Percentiles rank a stretch among this genome's conserved stretches.
Conservation (phyloP, 2,329 filamentous ascomycete genomes). For the Remersonia thermophila region DNA sequence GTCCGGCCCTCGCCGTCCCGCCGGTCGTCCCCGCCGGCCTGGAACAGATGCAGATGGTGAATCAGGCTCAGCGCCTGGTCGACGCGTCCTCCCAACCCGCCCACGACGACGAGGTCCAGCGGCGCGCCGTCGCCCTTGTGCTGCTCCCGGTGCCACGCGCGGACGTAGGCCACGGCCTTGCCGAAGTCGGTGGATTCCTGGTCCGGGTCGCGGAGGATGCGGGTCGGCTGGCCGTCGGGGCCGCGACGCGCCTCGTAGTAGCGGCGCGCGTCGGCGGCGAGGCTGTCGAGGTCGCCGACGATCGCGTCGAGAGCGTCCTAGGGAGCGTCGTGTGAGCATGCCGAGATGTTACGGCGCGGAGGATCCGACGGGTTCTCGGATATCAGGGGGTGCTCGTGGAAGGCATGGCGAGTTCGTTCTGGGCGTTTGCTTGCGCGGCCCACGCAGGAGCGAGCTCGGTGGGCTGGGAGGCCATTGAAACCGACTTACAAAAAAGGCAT, state of each 20-base stretch:
- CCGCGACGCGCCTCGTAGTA: constrained; percentile 48
- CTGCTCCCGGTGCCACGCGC: constrained; percentile 18
- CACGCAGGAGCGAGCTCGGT: no score
- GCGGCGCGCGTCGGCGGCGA: constrained; percentile 47
- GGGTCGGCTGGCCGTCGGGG: constrained; percentile 24
- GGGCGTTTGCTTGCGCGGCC: no score
- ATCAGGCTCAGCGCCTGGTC: constrained; percentile 87
- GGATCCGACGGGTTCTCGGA: no score
- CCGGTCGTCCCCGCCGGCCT: constrained; percentile 29
- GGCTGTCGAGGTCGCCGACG: constrained; percentile 83
- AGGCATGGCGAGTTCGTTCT: no score
- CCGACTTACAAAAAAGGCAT: constrained; percentile 26
- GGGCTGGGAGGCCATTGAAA: no score
- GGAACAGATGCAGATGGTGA: constrained; percentile 65
- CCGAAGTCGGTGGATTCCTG: constrained; percentile 86
- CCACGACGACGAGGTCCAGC: constrained; percentile 64
- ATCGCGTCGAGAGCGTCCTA: constrained; percentile 56
- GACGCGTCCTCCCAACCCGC: constrained; percentile 77
- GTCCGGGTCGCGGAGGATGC: constrained; percentile 59
- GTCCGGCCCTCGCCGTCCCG: no score
- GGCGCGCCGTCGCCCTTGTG: constrained; percentile 5
- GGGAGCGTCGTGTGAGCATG: no score
- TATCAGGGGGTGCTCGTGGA: no score
- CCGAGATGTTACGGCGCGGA: neutral
- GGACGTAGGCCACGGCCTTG: constrained; percentile 60